Base-by-base conservation (phyloP, 257 asterid genomes). In the Jacaranda copaia region DNA sequence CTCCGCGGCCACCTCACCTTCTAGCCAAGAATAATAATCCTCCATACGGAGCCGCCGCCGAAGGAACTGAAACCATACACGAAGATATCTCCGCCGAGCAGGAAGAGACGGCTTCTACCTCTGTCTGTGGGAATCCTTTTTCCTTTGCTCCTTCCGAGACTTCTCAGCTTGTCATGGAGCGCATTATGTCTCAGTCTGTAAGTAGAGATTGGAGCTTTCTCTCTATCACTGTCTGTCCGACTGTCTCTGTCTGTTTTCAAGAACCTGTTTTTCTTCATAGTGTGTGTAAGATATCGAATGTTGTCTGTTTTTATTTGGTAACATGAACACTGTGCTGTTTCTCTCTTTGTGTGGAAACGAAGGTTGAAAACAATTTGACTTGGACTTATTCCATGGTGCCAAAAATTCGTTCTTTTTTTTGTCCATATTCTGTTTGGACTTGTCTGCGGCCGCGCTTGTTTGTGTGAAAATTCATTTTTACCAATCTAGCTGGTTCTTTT, bases 181-280 rank as follows among this genome's bases (percentile, higher is more conserved):
- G 99, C 63, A 96, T 96, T 67, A 91, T 96, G 99, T 87, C 97
- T 59, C 98, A 91, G 72, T 93, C 98, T 83, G 99, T 96, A 77
- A 88, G 99, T 87, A 3, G 72, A 59, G n/a, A 68, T 72, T 19
- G 43, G n/a, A 14, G 13, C 36, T 78, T 69, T 20, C 56, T 14
- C 35, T 15, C 18, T 19, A 1, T 64, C 18, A 11, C 13, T 13
- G 15, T 53, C 32, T 45, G 14, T 25, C 14, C 18, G 15, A 14
- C 32, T 2, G 32, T 25, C 32, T 25, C 32, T 25, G 32, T 25
- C 32, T 25, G 32, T 25, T 65, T 38, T 8, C 68, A 38, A 59
- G 46, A 62, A 42, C 62, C 25, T 77, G 67, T 39, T 66, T 57
- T 64, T 53, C 0, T 63, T 3, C 60, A 52, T 49, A 7, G 51